Conservation (phyloP, 129 eudicot species). For the Glebionis coronaria region DNA sequence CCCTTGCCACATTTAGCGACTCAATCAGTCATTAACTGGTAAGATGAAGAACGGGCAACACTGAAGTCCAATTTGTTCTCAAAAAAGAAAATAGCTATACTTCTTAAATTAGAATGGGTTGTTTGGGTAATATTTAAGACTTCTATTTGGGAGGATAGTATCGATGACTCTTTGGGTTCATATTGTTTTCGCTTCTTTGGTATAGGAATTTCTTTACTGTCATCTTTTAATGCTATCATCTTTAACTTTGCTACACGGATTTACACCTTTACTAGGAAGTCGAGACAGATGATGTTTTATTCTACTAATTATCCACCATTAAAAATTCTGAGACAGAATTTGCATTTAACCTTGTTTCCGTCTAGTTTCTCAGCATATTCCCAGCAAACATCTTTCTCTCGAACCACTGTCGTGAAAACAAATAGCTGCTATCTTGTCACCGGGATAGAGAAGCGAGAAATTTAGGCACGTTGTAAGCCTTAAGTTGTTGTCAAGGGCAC, state of each 20-base stretch:
- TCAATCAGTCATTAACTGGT: constrained; percentile 76
- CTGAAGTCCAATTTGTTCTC: constrained; percentile 85
- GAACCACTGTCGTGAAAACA: constrained; percentile 39
- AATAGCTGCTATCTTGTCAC: too few species aligned
- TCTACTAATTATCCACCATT: constrained; percentile 96
- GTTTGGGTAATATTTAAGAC: constrained; percentile 31
- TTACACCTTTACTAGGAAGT: constrained; percentile 94
- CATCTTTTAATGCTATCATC: constrained; percentile 78
- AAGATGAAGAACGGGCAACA: constrained; percentile 78
- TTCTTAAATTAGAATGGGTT: constrained; percentile 31
- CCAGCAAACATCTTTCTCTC: constrained; percentile 93
- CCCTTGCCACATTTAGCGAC: constrained; percentile 59
- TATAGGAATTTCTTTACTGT: constrained; percentile 44
- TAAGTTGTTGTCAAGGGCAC: too few species aligned
- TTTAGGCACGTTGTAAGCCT: too few species aligned
- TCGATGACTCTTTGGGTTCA: constrained; percentile 34
- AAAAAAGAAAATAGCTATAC: constrained; percentile 83
- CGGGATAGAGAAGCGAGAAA: too few species aligned
- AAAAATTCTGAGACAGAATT: constrained; percentile 75
- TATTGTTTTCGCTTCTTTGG: constrained; percentile 52
- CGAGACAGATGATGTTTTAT: constrained; percentile 87
- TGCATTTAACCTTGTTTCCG: constrained; percentile 92
- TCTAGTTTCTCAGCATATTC: constrained; percentile 90
- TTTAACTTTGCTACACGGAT: constrained; percentile 84
- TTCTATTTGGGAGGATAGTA: constrained; percentile 29